Percentiles rank a stretch among this genome's conserved stretches.
Evolutionary conservation across 2,329 filamentous ascomycete species (phyloP).

Genomic region (Pseudocercospora fijiensis): DNA sequence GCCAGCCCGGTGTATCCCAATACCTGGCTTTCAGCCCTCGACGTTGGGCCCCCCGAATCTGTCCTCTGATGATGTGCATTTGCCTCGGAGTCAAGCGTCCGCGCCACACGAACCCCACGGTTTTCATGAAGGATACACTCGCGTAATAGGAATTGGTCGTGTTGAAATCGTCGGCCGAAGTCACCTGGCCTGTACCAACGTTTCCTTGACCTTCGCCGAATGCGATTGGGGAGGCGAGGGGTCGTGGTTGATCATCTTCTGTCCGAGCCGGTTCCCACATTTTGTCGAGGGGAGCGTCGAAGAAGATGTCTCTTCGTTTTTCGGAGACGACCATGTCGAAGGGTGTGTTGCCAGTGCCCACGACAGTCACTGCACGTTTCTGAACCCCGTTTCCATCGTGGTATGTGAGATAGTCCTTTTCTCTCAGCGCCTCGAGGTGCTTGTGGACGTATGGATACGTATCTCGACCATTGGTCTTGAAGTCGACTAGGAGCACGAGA

Average conservation of each 20-base stretch:
- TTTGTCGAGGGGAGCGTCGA: constrained; percentile 16
- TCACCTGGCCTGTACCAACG: constrained; percentile 33
- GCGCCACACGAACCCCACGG: constrained; percentile 51
- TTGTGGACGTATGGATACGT: constrained; percentile 56
- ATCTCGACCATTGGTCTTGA: constrained; percentile 59
- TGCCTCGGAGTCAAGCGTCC: constrained; percentile 50
- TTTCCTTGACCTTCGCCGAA: constrained; percentile 46
- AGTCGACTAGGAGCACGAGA: constrained; percentile 65
- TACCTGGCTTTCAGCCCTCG: constrained; percentile 57
- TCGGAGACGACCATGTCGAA: constrained; percentile 58
- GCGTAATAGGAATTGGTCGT: constrained; percentile 65
- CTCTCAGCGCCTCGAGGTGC: constrained; percentile 60
- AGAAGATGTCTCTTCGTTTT: constrained; percentile 54
- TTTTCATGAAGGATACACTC: constrained; percentile 55
- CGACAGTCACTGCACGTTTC: constrained; percentile 63
- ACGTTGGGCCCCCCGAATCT: constrained; percentile 53
- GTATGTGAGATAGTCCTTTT: constrained; percentile 53
- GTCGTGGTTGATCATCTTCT: not conserved
- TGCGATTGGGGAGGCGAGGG: not conserved
- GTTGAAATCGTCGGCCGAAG: constrained; percentile 49
- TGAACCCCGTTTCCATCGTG: constrained; percentile 54
- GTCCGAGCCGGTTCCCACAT: constrained; percentile 16
- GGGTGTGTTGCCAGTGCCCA: constrained; percentile 65
- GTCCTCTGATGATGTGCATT: constrained; percentile 49
- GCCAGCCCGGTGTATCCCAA: constrained; percentile 59